Conservation (phyloP, 2,329 filamentous ascomycete genomes). For the Berkeleyomyces rouxiae region DNA sequence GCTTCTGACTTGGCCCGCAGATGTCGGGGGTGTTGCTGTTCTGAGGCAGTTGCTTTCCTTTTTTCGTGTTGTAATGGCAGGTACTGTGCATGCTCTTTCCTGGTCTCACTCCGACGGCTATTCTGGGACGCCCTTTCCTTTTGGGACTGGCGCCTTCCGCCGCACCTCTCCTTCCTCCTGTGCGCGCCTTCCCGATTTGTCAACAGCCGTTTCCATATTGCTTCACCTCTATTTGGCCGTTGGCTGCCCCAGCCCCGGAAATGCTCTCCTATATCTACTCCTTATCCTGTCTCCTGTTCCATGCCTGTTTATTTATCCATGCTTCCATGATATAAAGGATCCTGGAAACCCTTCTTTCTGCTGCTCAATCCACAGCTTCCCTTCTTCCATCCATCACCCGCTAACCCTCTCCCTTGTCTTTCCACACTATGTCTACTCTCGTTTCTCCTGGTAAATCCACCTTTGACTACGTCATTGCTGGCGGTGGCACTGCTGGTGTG, state of each 20-base stretch:
- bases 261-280: background rate
- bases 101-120: background rate
- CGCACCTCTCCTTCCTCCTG: background rate
- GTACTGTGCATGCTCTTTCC: background rate
- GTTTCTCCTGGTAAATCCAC: background rate
- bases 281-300: background rate
- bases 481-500: conserved; percentile 21
- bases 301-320: background rate
- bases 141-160: background rate
- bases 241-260: background rate
- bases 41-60: background rate
- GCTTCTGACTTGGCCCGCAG: too few relatives aligned
- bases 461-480: conserved; percentile 20
- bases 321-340: background rate
- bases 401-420: background rate
- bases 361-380: background rate
- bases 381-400: background rate
- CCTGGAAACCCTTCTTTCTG: background rate
- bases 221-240: background rate
- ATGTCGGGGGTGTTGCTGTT: too few relatives aligned
- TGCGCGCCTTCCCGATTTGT: background rate
- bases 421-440: background rate
- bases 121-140: background rate
- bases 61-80: background rate
- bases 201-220: background rate